Evolutionary conservation across 2,329 filamentous ascomycete genomes (phyloP).

Genomic region (Drechslerella stenobrocha): DNA sequence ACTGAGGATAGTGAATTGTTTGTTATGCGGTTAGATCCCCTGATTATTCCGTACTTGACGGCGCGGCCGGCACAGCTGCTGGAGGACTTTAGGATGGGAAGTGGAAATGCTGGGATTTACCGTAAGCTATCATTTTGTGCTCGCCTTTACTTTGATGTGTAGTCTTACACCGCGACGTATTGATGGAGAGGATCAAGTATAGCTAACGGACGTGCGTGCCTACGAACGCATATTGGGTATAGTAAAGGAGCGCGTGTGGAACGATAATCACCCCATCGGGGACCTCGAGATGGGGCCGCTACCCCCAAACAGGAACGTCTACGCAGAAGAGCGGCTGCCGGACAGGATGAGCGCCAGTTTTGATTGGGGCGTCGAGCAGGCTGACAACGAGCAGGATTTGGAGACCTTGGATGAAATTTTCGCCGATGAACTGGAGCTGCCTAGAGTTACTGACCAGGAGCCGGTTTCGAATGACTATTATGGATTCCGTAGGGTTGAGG

Average conservation of each 20-base stretch:
- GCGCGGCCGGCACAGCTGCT: background rate
- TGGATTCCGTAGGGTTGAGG: background rate
- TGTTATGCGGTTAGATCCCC: background rate
- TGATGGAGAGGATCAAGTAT: background rate
- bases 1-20: constrained; percentile 10
- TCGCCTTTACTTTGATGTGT: no score
- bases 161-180: background rate
- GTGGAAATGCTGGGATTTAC: constrained; percentile 11
- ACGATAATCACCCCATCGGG: constrained; percentile 6
- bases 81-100: constrained; percentile 1
- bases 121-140: no score
- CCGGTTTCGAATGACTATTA: constrained; percentile 2
- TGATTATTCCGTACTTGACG: background rate
- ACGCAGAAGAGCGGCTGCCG: background rate
- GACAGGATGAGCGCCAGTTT: no score
- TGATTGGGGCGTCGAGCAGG: no score
- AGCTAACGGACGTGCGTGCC: background rate
- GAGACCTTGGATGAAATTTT: no score
- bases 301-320: background rate
- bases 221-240: no score
- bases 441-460: background rate
- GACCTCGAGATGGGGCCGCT: constrained; percentile 12
- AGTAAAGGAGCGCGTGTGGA: constrained; percentile 21
- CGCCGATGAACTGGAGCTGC: no score
- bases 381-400: no score